Conservation (phyloP, 2,329 filamentous ascomycete species). For the Aspergillus quadrilineatus region DNA sequence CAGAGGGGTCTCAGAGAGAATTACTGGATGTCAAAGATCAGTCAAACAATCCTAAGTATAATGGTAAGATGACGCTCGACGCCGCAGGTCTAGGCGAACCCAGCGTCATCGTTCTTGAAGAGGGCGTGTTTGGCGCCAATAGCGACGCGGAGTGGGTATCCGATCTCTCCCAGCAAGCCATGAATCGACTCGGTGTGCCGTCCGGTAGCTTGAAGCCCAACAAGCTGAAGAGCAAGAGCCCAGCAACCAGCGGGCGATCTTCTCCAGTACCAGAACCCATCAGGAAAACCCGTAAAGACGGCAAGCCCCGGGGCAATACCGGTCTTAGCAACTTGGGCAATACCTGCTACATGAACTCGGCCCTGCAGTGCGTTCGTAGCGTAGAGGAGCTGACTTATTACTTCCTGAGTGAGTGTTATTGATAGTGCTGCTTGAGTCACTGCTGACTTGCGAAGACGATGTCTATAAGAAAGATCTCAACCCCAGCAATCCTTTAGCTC, state of each 20-base stretch:
- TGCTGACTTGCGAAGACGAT: constrained; percentile 45
- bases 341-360: constrained; percentile 99
- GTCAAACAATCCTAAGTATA: constrained; percentile 73
- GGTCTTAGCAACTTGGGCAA: constrained; percentile 91
- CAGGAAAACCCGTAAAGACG: constrained; percentile 66
- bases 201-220: constrained; percentile 35
- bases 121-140: constrained; percentile 54
- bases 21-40: constrained; percentile 64
- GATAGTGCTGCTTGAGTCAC: background rate
- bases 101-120: constrained; percentile 79
- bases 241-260: constrained; percentile 60
- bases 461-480: constrained; percentile 81
- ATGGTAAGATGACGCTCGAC: constrained; percentile 67
- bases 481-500: constrained; percentile 76
- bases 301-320: constrained; percentile 71
- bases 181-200: constrained; percentile 53
- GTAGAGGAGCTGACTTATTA: constrained; percentile 93
- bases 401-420: constrained; percentile 60
- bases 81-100: constrained; percentile 68
- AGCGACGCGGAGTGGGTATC: constrained; percentile 60
- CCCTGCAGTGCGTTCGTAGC: constrained; percentile 88
- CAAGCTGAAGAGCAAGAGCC: constrained; percentile 40
- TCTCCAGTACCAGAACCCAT: constrained; percentile 69
- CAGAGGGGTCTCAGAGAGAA: constrained; percentile 64
- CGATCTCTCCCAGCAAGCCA: constrained; percentile 45